Conservation (phyloP, 495 filamentous ascomycete species). For the Usnea hakonensis region DNA sequence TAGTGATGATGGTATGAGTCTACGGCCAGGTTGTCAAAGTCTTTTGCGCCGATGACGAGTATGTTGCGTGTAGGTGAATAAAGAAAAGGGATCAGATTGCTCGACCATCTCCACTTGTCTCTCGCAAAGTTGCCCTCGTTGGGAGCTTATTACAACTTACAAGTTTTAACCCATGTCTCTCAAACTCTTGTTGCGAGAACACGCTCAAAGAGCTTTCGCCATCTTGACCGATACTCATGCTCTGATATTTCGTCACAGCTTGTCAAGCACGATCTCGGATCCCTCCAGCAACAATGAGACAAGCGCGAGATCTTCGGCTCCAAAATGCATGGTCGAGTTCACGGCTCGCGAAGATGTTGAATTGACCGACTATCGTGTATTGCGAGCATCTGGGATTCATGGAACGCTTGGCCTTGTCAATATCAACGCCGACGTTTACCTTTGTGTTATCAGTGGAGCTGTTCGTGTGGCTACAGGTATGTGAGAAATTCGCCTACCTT, state of each 20-base stretch:
- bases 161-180: constrained; percentile 17
- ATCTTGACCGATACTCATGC: constrained; percentile 69
- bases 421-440: constrained; percentile 75
- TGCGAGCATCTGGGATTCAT: constrained; percentile 67
- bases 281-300: constrained; percentile 38
- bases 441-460: constrained; percentile 80
- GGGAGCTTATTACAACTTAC: background rate
- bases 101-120: background rate
- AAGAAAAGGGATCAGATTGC: background rate
- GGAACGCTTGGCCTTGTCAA: constrained; percentile 90
- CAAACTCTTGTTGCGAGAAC: constrained; percentile 44
- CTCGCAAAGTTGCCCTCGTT: background rate
- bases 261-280: constrained; percentile 43
- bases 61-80: background rate
- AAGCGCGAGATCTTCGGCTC: constrained; percentile 32
- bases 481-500: background rate
- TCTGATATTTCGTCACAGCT: constrained; percentile 72
- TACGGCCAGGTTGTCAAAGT: too few relatives aligned
- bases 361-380: constrained; percentile 61
- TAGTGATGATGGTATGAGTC: too few relatives aligned
- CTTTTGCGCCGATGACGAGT: too few relatives aligned
- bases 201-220: constrained; percentile 77
- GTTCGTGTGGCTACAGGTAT: constrained; percentile 58
- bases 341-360: constrained; percentile 53
- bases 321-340: constrained; percentile 86